Conservation (phyloP, 257 asterid species). For the Catharanthus roseus region DNA sequence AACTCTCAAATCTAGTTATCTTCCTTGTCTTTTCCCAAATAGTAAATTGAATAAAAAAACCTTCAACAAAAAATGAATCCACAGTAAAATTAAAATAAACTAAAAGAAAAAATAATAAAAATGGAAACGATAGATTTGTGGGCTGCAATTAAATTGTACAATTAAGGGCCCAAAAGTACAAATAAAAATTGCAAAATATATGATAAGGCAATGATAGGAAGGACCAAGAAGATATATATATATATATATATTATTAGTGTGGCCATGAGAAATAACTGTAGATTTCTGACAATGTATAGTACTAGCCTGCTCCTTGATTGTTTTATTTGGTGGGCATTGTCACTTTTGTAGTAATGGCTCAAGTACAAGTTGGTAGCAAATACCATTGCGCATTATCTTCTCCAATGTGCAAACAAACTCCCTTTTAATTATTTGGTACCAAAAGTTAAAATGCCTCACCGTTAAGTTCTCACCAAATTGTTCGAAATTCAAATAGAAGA, state of each 20-base stretch:
- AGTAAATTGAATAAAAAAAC: no score
- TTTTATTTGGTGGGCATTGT: background rate
- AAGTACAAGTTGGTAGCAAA: no score
- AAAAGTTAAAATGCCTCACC: no score
- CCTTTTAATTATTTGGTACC: no score
- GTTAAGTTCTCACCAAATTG: no score
- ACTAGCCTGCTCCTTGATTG: background rate
- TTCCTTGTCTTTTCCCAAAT: background rate
- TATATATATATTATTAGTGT: background rate
- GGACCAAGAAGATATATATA: background rate
- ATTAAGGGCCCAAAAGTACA: background rate
- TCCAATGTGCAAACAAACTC: no score
- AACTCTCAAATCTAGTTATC: no score
- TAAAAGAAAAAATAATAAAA: background rate
- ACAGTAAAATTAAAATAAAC: background rate
- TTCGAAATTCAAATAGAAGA: no score
- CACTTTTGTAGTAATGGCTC: conserved; percentile 1
- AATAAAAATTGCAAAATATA: background rate
- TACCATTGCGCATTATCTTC: background rate
- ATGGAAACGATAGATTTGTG: background rate
- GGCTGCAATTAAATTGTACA: background rate
- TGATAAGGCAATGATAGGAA: background rate
- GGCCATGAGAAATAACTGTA: background rate
- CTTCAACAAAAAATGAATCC: background rate
- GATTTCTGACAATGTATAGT: conserved; percentile 2